phyloP scores from a whole-genome alignment of 257 asterid genomes.

The Penstemon davidsonii region DNA sequence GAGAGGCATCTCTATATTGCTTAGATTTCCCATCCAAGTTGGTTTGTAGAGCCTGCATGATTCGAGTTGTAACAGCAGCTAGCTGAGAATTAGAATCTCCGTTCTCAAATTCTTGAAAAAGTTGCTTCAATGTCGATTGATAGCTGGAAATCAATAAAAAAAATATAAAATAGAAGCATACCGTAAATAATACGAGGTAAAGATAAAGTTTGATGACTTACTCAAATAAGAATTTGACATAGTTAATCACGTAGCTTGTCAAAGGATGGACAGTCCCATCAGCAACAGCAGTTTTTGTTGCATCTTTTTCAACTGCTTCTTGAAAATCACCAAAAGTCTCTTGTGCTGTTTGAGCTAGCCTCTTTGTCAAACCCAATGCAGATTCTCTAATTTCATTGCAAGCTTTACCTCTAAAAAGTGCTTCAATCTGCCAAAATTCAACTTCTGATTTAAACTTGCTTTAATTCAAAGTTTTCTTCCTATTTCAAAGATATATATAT shows the following conservation, averaged over 20 bases:
- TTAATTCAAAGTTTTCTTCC: not conserved
- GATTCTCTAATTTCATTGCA: slow-evolving; percentile 87
- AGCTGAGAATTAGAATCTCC: slow-evolving; percentile 82
- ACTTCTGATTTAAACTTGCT: not conserved
- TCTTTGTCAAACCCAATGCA: slow-evolving; percentile 93
- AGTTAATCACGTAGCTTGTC: slow-evolving; percentile 98
- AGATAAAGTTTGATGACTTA: slow-evolving; percentile 46
- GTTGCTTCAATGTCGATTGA: slow-evolving; percentile 92
- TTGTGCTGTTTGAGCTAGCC: slow-evolving; percentile 96
- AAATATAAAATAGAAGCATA: not conserved
- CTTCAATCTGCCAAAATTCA: slow-evolving; percentile 63
- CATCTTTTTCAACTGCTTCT: slow-evolving; percentile 99
- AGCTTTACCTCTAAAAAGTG: slow-evolving; percentile 84
- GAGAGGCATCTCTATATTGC: slow-evolving; percentile 84
- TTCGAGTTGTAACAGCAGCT: slow-evolving; percentile 92
- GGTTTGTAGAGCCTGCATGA: slow-evolving; percentile 98
- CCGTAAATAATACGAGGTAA: not conserved
- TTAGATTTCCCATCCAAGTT: slow-evolving; percentile 98
- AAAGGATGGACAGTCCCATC: slow-evolving; percentile 99
- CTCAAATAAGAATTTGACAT: slow-evolving; percentile 97
- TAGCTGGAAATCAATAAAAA: slow-evolving; percentile 51
- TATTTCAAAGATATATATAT: too few relatives aligned
- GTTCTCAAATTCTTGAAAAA: slow-evolving; percentile 79
- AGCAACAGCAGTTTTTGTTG: slow-evolving; percentile 94
- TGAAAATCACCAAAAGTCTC: slow-evolving; percentile 96